A percentile compares a stretch with the other conserved stretches of the same genome.
Evolutionary conservation across 306 rosid genomes (phyloP).

Genomic region (Boehmeria nivea): DNA sequence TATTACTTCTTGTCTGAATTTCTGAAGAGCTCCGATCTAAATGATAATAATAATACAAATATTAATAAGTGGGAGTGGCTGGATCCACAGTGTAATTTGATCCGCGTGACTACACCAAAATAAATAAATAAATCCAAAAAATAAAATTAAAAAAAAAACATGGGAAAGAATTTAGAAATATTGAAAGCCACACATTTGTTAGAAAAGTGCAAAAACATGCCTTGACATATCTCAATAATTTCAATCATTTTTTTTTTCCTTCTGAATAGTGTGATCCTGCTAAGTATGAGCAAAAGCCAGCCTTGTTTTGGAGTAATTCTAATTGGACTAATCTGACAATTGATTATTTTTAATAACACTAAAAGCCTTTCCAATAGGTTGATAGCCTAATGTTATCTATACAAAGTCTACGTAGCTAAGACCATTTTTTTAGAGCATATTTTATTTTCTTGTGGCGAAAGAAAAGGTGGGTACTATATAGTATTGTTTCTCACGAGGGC

Average conservation of each 20-base stretch:
- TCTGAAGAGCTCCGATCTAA: not conserved
- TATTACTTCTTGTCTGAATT: constrained; percentile 1
- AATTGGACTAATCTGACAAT: constrained; percentile 36
- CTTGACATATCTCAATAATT: not conserved
- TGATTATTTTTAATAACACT: not conserved
- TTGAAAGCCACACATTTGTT: not conserved
- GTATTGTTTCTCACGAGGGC: constrained; percentile 46
- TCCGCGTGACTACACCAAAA: constrained; percentile 4
- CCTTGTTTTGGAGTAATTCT: constrained; percentile 11
- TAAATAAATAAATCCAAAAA: not conserved
- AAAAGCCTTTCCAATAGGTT: not conserved
- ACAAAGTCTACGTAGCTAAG: constrained; percentile 1
- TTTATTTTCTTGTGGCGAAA: constrained; percentile 56
- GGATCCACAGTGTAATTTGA: constrained; percentile 9
- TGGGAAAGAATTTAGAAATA: not conserved
- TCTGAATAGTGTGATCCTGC: not conserved
- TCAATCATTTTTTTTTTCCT: not conserved
- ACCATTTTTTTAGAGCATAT: constrained; percentile 25
- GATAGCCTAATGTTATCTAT: constrained; percentile 1
- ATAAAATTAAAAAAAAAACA: not conserved
- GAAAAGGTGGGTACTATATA: constrained; percentile 37
- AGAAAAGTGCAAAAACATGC: constrained; percentile 8
- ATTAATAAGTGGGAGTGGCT: constrained; percentile 8
- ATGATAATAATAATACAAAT: not conserved
- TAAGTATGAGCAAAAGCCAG: not conserved